Evolutionary conservation across 2,329 filamentous ascomycete species (phyloP).

Genomic region (Alternaria viburni): DNA sequence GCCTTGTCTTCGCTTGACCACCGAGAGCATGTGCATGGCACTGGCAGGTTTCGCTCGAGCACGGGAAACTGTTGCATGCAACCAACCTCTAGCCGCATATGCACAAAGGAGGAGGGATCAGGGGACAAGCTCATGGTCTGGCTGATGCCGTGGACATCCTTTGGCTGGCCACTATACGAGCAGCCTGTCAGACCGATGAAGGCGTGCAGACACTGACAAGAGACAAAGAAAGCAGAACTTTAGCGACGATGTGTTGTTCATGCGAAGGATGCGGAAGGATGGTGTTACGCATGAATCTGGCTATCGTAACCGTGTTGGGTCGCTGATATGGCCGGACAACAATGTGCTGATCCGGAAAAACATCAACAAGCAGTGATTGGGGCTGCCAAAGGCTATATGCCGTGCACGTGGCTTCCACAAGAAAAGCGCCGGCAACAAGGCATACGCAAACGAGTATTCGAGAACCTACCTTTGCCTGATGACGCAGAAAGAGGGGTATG

Average conservation of each 20-base stretch:
- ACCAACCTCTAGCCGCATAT: slow-evolving; percentile 48
- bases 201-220: slow-evolving; percentile 9
- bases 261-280: slow-evolving; percentile 1
- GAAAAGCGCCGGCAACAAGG: slow-evolving; percentile 4
- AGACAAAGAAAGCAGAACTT: slow-evolving; percentile 8
- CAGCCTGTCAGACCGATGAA: slow-evolving; percentile 20
- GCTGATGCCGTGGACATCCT: slow-evolving; percentile 24
- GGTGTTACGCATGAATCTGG: slow-evolving; percentile 16
- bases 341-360: slow-evolving; percentile 6
- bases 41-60: slow-evolving; percentile 30
- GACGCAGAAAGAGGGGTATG: slow-evolving; percentile 29
- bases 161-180: slow-evolving; percentile 24
- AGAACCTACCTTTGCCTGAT: slow-evolving; percentile 12
- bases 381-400: background rate
- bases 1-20: slow-evolving; percentile 9
- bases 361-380: slow-evolving; percentile 3
- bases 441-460: background rate
- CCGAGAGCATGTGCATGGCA: slow-evolving; percentile 5
- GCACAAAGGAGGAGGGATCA: slow-evolving; percentile 37
- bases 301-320: slow-evolving; percentile 13
- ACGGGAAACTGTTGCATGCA: slow-evolving; percentile 41
- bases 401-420: background rate
- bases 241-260: slow-evolving; percentile 10
- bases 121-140: slow-evolving; percentile 23
- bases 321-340: slow-evolving; percentile 11